These are phyloP conservation scores for Populus ilicifolia DNA, from an alignment of 345 rosid species.

Conservation along the genomic window DNA sequence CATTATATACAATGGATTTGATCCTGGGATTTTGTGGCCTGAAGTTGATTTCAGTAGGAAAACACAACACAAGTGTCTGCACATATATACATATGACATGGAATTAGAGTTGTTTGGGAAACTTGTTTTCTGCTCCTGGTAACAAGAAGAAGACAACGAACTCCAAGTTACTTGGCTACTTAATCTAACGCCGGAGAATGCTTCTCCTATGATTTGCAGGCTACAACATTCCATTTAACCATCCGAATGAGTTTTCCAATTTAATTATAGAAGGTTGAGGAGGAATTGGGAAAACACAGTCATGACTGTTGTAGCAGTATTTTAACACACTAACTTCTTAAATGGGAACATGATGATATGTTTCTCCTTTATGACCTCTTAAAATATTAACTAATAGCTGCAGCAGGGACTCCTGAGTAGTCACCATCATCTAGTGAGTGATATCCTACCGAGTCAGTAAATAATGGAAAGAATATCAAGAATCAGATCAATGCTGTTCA, in stretches of 20 bases:
- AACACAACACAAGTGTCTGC: background rate
- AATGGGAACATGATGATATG: background rate
- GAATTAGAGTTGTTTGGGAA: background rate
- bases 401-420: background rate
- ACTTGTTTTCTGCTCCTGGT: background rate
- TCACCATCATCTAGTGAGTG: background rate
- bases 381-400: background rate
- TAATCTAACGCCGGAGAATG: too few species aligned
- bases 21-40: background rate
- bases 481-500: background rate
- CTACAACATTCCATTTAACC: background rate
- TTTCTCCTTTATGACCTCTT: background rate
- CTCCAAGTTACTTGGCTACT: too few species aligned
- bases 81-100: background rate
- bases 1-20: background rate
- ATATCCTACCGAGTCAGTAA: background rate
- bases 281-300: background rate
- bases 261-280: too few species aligned
- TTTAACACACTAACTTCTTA: background rate
- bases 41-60: background rate
- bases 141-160: background rate
- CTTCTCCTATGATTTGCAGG: too few species aligned
- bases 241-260: too few species aligned
- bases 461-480: background rate
- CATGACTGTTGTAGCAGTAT: background rate